phyloP scores from a whole-genome alignment of 441 rosid genomes.

The Arabidopsis hybrid region DNA sequence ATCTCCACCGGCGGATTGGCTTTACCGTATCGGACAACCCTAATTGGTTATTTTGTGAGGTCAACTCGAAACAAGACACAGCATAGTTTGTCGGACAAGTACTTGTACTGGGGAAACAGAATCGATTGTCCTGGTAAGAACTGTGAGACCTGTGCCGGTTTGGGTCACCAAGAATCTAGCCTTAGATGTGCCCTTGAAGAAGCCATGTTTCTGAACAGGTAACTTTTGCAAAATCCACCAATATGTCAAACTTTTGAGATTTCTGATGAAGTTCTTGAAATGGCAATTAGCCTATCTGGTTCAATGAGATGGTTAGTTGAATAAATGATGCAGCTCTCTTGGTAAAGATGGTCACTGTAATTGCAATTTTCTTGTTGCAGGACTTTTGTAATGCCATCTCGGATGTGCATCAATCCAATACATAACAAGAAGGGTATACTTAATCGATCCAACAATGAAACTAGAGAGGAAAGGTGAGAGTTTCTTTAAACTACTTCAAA shows the following conservation, averaged over 20 bases:
- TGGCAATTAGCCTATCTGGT: not conserved
- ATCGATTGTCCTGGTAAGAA: conserved; percentile 96
- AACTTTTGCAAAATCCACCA: not conserved
- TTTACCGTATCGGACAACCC: conserved; percentile 45
- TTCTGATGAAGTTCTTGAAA: conserved; percentile 15
- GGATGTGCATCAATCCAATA: conserved; percentile 88
- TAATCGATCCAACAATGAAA: conserved; percentile 54
- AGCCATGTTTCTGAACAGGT: conserved; percentile 85
- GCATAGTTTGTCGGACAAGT: conserved; percentile 70
- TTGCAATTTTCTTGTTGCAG: conserved; percentile 41
- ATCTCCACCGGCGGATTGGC: conserved; percentile 56
- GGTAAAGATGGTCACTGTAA: not conserved
- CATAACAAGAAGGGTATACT: conserved; percentile 87
- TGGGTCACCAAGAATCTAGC: conserved; percentile 98
- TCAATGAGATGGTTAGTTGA: not conserved
- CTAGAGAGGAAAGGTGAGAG: conserved; percentile 72
- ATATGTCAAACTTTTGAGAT: not conserved
- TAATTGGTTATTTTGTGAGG: conserved; percentile 36
- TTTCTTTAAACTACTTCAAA: not conserved
- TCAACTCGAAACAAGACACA: conserved; percentile 44
- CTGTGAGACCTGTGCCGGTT: conserved; percentile 81
- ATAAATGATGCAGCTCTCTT: not conserved
- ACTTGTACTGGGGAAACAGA: conserved; percentile 90
- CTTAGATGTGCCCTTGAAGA: conserved; percentile 98
- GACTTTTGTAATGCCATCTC: conserved; percentile 92